phyloP scores from a whole-genome alignment of 1,284 basidiomycete genomes.

The Ganoderma leucocontextum region DNA sequence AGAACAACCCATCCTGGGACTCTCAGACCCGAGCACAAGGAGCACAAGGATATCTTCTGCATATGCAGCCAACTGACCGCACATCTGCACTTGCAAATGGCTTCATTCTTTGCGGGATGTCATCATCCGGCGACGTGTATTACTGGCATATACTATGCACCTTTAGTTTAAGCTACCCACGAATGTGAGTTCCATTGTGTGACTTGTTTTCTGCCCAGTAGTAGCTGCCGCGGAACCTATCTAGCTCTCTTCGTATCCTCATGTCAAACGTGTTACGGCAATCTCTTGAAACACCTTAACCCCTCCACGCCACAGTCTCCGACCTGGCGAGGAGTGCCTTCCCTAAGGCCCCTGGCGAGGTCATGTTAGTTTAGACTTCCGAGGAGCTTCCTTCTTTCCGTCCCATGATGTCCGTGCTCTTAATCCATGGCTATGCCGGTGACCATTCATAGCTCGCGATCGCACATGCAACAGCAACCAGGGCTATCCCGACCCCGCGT shows the following conservation, averaged over 20 bases:
- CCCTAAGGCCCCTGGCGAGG: neutral
- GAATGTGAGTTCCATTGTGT: neutral
- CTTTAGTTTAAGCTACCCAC: neutral
- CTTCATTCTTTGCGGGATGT: neutral
- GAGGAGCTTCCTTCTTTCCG: neutral
- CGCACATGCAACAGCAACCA: constrained; percentile 13
- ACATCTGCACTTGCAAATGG: neutral
- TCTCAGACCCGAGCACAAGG: constrained; percentile 1
- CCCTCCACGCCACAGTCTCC: neutral
- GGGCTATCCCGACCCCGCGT: constrained; percentile 22
- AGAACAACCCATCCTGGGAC: neutral
- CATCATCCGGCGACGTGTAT: neutral
- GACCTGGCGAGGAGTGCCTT: neutral
- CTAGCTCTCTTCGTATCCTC: too few relatives aligned
- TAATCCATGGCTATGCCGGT: neutral
- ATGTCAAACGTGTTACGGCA: neutral
- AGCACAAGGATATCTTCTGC: constrained; percentile 1
- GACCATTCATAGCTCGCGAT: neutral
- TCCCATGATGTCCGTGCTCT: constrained; percentile 1
- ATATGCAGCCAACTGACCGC: constrained; percentile 12
- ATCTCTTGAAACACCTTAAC: neutral
- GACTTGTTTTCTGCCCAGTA: neutral
- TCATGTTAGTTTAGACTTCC: neutral
- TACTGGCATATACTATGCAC: neutral
- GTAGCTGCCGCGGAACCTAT: neutral